phyloP scores from a whole-genome alignment of 108 stramenopile genomes.

The Stephanodiscus minutulus region DNA sequence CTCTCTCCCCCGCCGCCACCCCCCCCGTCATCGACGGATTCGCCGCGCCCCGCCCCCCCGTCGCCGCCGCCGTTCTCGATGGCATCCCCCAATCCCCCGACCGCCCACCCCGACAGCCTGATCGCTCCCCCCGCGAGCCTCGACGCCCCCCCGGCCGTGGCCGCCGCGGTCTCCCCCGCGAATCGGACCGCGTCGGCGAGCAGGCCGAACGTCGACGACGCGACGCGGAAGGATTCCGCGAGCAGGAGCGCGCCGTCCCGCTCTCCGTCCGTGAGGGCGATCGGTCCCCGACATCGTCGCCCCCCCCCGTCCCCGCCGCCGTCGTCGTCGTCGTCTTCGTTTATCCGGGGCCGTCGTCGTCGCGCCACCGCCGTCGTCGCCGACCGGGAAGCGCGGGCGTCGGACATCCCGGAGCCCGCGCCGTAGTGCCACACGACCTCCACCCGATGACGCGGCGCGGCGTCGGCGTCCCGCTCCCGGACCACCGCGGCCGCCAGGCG shows the following conservation, averaged over 20 bases:
- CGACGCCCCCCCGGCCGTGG: constrained; percentile 39
- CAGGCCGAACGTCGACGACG: constrained; percentile 45
- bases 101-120: constrained; percentile 35
- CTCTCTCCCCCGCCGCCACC: neutral
- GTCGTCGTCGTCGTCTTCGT: neutral
- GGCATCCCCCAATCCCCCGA: constrained; percentile 39
- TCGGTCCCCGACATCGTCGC: neutral
- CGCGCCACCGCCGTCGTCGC: no score
- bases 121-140: constrained; percentile 49
- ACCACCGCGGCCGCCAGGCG: no score
- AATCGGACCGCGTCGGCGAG: constrained; percentile 48
- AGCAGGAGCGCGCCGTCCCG: constrained; percentile 47
- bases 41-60: neutral
- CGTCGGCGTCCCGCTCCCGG: neutral
- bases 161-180: constrained; percentile 53
- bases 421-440: constrained; percentile 49
- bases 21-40: neutral
- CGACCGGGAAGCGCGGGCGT: constrained; percentile 1
- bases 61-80: constrained; percentile 17
- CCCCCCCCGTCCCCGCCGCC: neutral
- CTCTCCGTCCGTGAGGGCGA: constrained; percentile 31
- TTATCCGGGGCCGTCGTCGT: neutral
- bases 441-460: constrained; percentile 11
- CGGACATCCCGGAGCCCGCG: constrained; percentile 9
- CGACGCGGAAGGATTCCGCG: constrained; percentile 50